A percentile compares a stretch with the other conserved stretches of the same genome.
Evolutionary conservation across 78 protist genomes (phyloP).

Genomic region (Dictyostelium capitatum): DNA sequence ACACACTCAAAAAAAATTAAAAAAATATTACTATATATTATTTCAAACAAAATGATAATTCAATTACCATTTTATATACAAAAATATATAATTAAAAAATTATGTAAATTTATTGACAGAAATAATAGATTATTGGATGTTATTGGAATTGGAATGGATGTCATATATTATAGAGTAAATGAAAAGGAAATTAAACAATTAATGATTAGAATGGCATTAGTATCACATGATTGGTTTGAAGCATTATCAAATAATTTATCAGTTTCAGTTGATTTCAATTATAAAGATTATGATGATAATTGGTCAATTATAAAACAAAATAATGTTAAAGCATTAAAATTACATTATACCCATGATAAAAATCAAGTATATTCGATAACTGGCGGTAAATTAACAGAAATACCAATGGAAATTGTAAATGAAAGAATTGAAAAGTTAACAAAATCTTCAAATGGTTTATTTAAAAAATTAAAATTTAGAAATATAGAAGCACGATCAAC

Average conservation of each 20-base stretch:
- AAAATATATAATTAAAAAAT: neutral
- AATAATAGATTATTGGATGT: neutral
- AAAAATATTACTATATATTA: too few species aligned
- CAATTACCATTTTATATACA: neutral
- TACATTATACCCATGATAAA: neutral
- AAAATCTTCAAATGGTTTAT: too few species aligned
- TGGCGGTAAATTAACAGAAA: too few species aligned
- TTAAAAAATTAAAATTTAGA: too few species aligned
- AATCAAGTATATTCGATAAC: too few species aligned
- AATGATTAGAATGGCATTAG: neutral
- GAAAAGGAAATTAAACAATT: neutral
- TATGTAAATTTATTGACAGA: neutral
- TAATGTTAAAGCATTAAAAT: neutral
- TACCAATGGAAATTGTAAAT: too few species aligned
- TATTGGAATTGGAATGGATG: neutral
- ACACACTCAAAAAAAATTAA: too few species aligned
- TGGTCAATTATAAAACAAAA: conserved; percentile 9
- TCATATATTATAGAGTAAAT: neutral
- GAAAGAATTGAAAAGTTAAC: too few species aligned
- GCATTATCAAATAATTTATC: conserved; percentile 6
- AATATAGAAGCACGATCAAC: too few species aligned
- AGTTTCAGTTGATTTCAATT: neutral
- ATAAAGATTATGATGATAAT: neutral
- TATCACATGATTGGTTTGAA: neutral
- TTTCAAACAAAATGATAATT: too few species aligned